Evolutionary conservation across 768 basidiomycete species (phyloP).

Genomic region (Leccinum broughii): DNA sequence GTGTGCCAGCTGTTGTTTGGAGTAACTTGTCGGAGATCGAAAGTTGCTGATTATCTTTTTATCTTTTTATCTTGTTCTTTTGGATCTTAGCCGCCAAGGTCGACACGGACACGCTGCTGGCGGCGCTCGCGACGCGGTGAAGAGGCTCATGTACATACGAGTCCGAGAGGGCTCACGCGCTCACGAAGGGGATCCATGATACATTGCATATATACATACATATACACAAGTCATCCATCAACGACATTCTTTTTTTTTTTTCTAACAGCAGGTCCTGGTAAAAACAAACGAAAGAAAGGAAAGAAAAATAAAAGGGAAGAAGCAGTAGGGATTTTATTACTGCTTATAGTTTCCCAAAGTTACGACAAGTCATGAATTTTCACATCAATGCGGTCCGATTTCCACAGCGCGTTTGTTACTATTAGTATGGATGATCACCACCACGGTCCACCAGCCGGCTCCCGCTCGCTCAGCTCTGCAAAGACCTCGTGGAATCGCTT

Average conservation of each 20-base stretch:
- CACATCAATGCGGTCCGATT: not conserved
- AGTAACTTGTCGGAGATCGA: not conserved
- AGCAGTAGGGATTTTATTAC: not conserved
- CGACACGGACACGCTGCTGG: slow-evolving; percentile 60
- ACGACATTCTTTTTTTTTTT: slow-evolving; percentile 5
- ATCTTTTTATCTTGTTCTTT: not conserved
- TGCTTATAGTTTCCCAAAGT: not conserved
- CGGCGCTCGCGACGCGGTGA: slow-evolving; percentile 51
- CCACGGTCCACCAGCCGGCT: not conserved
- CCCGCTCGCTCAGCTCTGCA: slow-evolving; percentile 46
- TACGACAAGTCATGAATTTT: slow-evolving; percentile 2
- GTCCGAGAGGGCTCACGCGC: not conserved
- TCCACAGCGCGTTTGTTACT: not conserved
- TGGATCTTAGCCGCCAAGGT: slow-evolving; percentile 55
- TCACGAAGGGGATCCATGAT: not conserved
- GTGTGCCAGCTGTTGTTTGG: too few species aligned
- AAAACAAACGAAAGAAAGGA: not conserved
- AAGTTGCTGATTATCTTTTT: not conserved
- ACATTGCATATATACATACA: not conserved
- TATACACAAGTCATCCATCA: slow-evolving; percentile 1
- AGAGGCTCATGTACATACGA: not conserved
- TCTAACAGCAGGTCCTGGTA: not conserved
- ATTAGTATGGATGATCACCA: not conserved
- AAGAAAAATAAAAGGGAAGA: not conserved
- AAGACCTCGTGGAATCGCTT: slow-evolving; percentile 63